Percentiles rank a stretch among this genome's conserved stretches.
Conservation (phyloP, 169 alveolate genomes). For the Eimeria praecox region DNA sequence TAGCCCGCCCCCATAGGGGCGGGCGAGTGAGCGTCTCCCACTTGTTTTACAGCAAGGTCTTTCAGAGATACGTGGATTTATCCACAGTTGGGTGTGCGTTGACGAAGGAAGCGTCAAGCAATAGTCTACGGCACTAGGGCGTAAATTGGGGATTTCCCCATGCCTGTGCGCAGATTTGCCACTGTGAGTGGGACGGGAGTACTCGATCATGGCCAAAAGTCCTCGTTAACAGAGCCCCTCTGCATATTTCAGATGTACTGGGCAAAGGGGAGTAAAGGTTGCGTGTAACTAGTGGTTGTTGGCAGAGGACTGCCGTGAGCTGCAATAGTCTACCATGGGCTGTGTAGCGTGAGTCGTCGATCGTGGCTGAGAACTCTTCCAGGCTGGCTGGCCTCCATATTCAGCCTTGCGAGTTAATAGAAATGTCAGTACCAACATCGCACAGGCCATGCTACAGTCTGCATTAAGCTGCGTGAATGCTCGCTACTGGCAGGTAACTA, state of each 20-base stretch:
- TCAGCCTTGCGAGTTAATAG: too few relatives aligned
- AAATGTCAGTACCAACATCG: not conserved
- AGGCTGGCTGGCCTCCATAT: not conserved
- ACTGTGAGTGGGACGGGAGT: not conserved
- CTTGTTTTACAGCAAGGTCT: not conserved
- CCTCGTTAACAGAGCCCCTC: not conserved
- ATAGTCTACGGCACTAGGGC: not conserved
- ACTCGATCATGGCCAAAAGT: too few relatives aligned
- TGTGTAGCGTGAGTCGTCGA: too few relatives aligned
- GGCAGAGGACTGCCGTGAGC: not conserved
- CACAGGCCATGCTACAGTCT: not conserved
- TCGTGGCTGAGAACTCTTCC: too few relatives aligned
- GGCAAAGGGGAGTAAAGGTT: not conserved
- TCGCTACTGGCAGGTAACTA: too few relatives aligned
- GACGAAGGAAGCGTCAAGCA: not conserved
- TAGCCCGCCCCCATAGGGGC: not conserved
- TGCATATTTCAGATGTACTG: not conserved
- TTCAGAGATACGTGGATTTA: not conserved
- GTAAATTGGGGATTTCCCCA: not conserved
- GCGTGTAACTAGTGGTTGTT: not conserved
- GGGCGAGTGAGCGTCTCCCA: not conserved
- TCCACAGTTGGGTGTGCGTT: not conserved
- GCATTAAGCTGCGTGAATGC: too few relatives aligned
- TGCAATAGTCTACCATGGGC: not conserved
- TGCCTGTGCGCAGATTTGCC: not conserved